Evolutionary conservation across 208 protist genomes (phyloP).

Genomic region (Trypanosoma brucei): DNA sequence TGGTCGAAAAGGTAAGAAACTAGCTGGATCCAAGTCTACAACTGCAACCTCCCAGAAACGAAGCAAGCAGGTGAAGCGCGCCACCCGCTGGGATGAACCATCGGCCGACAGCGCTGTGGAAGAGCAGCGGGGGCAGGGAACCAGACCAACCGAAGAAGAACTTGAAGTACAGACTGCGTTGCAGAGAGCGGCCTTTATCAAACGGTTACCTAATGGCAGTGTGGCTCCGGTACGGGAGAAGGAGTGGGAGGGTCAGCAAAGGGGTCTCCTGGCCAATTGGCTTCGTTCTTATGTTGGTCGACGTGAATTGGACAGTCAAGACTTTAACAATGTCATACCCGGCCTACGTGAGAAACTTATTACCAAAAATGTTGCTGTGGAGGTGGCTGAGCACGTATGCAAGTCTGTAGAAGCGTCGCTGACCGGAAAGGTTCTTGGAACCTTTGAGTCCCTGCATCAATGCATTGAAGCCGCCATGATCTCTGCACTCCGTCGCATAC

Average conservation of each 20-base stretch:
- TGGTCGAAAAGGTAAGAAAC: slow-evolving; percentile 31
- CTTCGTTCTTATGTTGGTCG: slow-evolving; percentile 66
- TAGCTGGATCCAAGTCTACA: slow-evolving; percentile 3
- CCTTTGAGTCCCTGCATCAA: slow-evolving; percentile 85
- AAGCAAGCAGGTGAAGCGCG: slow-evolving; percentile 48
- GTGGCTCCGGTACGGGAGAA: slow-evolving; percentile 71
- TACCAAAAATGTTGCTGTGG: slow-evolving; percentile 96
- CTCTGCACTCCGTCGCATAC: slow-evolving; percentile 90
- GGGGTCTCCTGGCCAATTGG: slow-evolving; percentile 70
- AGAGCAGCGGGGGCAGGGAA: slow-evolving; percentile 22
- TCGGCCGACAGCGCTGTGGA: slow-evolving; percentile 33
- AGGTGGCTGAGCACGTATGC: slow-evolving; percentile 95
- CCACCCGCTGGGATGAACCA: slow-evolving; percentile 54
- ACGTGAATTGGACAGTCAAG: slow-evolving; percentile 77
- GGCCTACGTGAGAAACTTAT: slow-evolving; percentile 93
- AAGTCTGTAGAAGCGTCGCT: slow-evolving; percentile 90
- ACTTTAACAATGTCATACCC: slow-evolving; percentile 89
- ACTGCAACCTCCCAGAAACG: slow-evolving; percentile 27
- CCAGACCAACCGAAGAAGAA: slow-evolving; percentile 56
- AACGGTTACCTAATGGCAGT: slow-evolving; percentile 57
- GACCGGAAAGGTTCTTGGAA: slow-evolving; percentile 89
- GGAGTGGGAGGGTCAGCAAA: slow-evolving; percentile 72
- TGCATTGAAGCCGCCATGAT: slow-evolving; percentile 84
- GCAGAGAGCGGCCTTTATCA: slow-evolving; percentile 67
- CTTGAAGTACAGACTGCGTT: slow-evolving; percentile 64